Evolutionary conservation across 176 grass and related monocot genomes (phyloP).

Genomic region (Bonia amplexicaulis): DNA sequence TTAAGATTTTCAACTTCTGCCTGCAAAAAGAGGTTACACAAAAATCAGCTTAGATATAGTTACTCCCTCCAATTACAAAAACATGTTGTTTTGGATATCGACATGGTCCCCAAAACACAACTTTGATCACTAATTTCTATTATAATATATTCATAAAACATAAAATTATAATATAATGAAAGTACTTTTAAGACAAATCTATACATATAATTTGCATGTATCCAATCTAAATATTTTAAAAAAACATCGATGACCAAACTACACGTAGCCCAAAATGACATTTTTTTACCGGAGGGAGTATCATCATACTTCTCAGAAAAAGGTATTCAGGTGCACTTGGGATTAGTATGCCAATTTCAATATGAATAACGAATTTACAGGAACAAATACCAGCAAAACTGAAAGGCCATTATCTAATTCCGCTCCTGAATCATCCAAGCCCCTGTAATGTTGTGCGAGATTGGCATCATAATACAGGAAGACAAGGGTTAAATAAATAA

Average conservation of each 20-base stretch:
- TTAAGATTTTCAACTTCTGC: constrained; percentile 80
- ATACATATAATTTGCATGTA: no score
- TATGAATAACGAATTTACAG: neutral
- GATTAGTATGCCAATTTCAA: constrained; percentile 25
- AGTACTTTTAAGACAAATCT: no score
- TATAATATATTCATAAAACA: no score
- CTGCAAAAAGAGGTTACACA: constrained; percentile 45
- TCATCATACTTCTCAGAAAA: neutral
- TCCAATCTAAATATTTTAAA: no score
- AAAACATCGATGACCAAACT: no score
- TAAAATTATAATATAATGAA: no score
- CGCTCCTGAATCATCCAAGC: constrained; percentile 69
- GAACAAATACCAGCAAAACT: constrained; percentile 65
- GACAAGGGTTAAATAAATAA: constrained; percentile 13
- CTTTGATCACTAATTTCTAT: no score
- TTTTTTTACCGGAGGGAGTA: neutral
- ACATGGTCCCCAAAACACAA: no score
- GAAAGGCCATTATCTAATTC: constrained; percentile 70
- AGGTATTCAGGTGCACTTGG: neutral
- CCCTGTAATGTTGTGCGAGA: constrained; percentile 39
- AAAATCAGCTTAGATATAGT: neutral
- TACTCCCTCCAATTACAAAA: neutral
- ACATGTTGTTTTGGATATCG: no score
- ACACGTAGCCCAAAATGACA: no score
- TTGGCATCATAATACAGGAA: constrained; percentile 31